Evolutionary conservation across 2,329 filamentous ascomycete genomes (phyloP).

Genomic region (Amauroascus verrucosus): DNA sequence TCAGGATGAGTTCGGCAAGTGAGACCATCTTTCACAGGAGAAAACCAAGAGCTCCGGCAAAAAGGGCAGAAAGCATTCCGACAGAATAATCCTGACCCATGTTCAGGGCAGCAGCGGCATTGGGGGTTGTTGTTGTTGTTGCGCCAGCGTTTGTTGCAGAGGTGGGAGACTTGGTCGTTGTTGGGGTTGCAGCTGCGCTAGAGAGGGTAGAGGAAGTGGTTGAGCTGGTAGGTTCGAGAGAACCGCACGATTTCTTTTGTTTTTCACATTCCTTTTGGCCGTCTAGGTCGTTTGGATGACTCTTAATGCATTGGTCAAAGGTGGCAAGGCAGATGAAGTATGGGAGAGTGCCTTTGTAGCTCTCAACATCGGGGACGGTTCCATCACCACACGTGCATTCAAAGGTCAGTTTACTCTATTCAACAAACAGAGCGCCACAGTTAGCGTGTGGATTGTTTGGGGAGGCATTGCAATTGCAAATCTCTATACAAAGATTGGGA

Average conservation of each 20-base stretch:
- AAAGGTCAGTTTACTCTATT: conserved; percentile 44
- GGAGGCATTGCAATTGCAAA: too few relatives aligned
- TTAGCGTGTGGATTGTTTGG: background rate
- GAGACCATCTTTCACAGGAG: conserved; percentile 46
- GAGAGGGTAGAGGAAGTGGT: conserved; percentile 25
- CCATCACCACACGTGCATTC: conserved; percentile 50
- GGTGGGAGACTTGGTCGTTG: conserved; percentile 25
- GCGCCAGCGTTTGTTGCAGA: conserved; percentile 23
- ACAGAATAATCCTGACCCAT: conserved; percentile 43
- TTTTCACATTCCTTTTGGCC: conserved; percentile 41
- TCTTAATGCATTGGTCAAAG: conserved; percentile 40
- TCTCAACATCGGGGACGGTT: conserved; percentile 44
- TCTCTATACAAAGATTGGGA: background rate
- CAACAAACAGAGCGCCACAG: background rate
- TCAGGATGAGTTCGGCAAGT: background rate
- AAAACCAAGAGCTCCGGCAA: conserved; percentile 48
- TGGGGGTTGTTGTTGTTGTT: conserved; percentile 27
- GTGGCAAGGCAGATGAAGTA: conserved; percentile 50
- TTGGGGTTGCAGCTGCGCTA: conserved; percentile 20
- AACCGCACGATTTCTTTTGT: conserved; percentile 43
- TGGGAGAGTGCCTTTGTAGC: conserved; percentile 50
- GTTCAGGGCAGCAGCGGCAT: conserved; percentile 36
- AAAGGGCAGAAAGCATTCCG: conserved; percentile 42
- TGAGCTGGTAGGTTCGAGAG: conserved; percentile 15
- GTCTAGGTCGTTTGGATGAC: conserved; percentile 38